Evolutionary conservation across 306 rosid genomes (phyloP).

Genomic region (Hippophae gyantsensis): DNA sequence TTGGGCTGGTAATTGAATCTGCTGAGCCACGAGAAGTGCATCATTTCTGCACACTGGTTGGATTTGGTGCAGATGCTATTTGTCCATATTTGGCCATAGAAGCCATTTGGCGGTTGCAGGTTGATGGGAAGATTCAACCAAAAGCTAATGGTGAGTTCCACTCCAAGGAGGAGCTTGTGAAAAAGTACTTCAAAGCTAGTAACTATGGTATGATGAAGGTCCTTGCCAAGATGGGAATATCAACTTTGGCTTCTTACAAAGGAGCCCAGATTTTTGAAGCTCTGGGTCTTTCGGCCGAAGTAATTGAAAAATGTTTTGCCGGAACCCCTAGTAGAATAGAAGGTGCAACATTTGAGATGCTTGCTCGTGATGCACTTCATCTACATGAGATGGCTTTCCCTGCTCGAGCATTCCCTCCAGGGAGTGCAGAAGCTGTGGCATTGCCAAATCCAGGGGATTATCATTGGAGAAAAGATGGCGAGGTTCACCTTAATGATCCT

Average conservation of each 20-base stretch:
- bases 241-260: constrained; percentile 96
- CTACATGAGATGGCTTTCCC: constrained; percentile 90
- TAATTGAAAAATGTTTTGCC: constrained; percentile 84
- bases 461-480: constrained; percentile 99
- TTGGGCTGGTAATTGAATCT: constrained; percentile 86
- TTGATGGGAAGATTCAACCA: constrained; percentile 90
- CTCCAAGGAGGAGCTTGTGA: constrained; percentile 70
- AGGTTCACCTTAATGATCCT: constrained; percentile 93
- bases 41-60: constrained; percentile 94
- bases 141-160: constrained; percentile 57
- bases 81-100: constrained; percentile 90
- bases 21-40: constrained; percentile 99
- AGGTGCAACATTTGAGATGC: constrained; percentile 96
- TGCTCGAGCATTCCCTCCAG: constrained; percentile 59
- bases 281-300: constrained; percentile 89
- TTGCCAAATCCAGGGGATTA: constrained; percentile 97
- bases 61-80: constrained; percentile 91
- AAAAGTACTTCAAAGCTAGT: constrained; percentile 82
- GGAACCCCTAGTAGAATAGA: constrained; percentile 98
- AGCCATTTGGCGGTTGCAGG: constrained; percentile 87
- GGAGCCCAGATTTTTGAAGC: constrained; percentile 99
- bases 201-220: constrained; percentile 98
- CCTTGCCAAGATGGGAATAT: constrained; percentile 99
- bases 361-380: constrained; percentile 65
- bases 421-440: constrained; percentile 89